Evolutionary conservation across 2,329 filamentous ascomycete species (phyloP).

Genomic region (Phialophora macrospora): DNA sequence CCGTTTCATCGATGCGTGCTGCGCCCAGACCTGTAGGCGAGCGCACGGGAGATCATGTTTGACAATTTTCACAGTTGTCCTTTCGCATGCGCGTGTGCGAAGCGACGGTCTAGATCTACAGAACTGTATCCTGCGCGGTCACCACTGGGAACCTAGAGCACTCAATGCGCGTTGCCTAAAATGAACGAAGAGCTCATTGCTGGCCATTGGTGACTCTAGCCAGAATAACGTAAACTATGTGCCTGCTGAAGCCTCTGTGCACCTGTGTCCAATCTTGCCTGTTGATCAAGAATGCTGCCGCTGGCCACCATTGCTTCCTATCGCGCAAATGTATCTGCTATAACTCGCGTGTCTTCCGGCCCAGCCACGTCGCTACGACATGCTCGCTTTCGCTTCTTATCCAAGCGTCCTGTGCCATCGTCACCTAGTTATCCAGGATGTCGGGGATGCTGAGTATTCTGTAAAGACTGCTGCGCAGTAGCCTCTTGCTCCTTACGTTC

Average conservation of each 20-base stretch:
- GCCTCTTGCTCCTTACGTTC: conserved; percentile 35
- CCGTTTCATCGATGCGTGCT: neutral
- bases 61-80: neutral
- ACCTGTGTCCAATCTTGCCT: neutral
- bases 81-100: neutral
- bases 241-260: neutral
- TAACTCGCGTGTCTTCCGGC: neutral
- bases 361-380: neutral
- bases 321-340: neutral
- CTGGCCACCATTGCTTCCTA: too few relatives aligned
- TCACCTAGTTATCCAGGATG: neutral
- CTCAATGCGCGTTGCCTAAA: too few relatives aligned
- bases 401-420: neutral
- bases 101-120: neutral
- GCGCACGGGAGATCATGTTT: neutral
- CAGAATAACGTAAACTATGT: neutral
- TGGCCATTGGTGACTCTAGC: neutral
- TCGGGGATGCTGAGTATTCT: neutral
- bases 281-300: neutral
- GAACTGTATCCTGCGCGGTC: too few relatives aligned
- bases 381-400: neutral
- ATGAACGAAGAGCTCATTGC: neutral
- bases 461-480: neutral
- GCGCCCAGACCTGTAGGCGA: neutral
- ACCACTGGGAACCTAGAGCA: too few relatives aligned